A percentile compares a stretch with the other conserved stretches of the same genome.
phyloP scores from a whole-genome alignment of 192 early-diverging fungal genomes.

The Geranomyces michiganensis region DNA sequence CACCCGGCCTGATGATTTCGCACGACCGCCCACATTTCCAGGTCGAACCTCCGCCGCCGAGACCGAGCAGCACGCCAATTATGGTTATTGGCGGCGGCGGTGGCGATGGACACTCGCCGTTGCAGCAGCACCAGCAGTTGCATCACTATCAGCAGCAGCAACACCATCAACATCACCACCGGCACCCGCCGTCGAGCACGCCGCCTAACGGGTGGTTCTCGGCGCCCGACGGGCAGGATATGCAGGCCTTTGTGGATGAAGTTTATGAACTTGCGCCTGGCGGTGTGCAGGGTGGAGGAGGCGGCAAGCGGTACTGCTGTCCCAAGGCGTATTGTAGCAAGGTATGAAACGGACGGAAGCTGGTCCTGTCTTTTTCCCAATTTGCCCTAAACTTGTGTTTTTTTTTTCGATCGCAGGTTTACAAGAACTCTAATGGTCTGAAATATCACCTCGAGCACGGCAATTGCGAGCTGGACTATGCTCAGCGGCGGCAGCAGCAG shows the following conservation, averaged over 20 bases:
- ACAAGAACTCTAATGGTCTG: constrained; percentile 96
- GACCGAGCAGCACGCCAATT: constrained; percentile 3
- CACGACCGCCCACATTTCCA: not conserved
- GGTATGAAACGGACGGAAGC: constrained; percentile 8
- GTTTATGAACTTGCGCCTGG: not conserved
- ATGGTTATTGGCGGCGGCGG: not conserved
- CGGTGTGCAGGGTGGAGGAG: not conserved
- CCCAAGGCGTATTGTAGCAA: constrained; percentile 30
- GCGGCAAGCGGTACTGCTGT: constrained; percentile 22
- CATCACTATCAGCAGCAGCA: constrained; percentile 12
- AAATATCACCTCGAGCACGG: constrained; percentile 95
- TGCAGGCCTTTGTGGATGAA: not conserved
- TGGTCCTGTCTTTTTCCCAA: not conserved
- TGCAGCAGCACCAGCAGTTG: not conserved
- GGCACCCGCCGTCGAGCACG: not conserved
- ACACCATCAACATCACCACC: not conserved
- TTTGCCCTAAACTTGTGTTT: constrained; percentile 13
- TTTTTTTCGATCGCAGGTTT: constrained; percentile 61
- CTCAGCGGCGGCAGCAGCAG: constrained; percentile 3
- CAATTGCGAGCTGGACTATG: constrained; percentile 35
- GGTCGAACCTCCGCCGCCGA: not conserved
- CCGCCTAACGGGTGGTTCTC: not conserved
- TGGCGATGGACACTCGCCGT: not conserved
- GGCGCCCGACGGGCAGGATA: not conserved
- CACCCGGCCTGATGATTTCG: not conserved